These are phyloP conservation scores for Colletotrichum sojae DNA, from an alignment of 2,329 filamentous ascomycete genomes.

Conservation along the genomic window DNA sequence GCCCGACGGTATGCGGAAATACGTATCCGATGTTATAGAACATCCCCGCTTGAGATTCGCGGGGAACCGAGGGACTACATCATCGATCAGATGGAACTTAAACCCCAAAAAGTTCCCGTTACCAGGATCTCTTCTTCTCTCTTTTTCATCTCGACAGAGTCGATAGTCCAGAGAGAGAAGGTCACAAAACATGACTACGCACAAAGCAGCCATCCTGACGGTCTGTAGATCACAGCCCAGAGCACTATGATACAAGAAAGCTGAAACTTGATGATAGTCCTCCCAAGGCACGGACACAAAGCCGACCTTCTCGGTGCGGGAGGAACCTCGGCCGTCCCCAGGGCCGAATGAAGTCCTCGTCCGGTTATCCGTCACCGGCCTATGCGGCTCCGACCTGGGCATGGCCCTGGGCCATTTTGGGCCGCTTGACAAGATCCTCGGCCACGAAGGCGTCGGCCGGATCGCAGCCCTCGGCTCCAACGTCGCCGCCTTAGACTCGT, in stretches of 20 bases:
- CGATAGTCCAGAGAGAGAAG: neutral
- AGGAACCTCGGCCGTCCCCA: conserved; percentile 22
- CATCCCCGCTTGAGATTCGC: conserved; percentile 11
- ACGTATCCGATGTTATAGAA: conserved; percentile 9
- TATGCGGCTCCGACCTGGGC: conserved; percentile 57
- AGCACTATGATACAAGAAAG: neutral
- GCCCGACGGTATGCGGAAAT: conserved; percentile 5
- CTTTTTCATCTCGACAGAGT: neutral
- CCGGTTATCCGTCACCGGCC: conserved; percentile 51
- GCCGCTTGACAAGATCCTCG: conserved; percentile 51
- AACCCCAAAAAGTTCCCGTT: neutral
- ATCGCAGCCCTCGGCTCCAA: conserved; percentile 54
- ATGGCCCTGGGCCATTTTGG: conserved; percentile 56
- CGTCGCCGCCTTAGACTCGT: conserved; percentile 45
- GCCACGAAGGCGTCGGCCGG: conserved; percentile 61
- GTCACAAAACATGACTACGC: neutral
- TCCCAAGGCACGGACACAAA: neutral
- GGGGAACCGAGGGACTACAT: conserved; percentile 25
- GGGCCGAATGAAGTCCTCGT: conserved; percentile 50
- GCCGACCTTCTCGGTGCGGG: conserved; percentile 22
- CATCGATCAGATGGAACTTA: conserved; percentile 2
- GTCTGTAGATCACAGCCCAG: neutral
- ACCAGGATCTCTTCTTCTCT: neutral
- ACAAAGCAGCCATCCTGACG: conserved; percentile 11
- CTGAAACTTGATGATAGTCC: neutral